These are phyloP conservation scores for Atkinsonella hypoxylon DNA, from an alignment of 2,329 filamentous ascomycete genomes.

Conservation along the genomic window DNA sequence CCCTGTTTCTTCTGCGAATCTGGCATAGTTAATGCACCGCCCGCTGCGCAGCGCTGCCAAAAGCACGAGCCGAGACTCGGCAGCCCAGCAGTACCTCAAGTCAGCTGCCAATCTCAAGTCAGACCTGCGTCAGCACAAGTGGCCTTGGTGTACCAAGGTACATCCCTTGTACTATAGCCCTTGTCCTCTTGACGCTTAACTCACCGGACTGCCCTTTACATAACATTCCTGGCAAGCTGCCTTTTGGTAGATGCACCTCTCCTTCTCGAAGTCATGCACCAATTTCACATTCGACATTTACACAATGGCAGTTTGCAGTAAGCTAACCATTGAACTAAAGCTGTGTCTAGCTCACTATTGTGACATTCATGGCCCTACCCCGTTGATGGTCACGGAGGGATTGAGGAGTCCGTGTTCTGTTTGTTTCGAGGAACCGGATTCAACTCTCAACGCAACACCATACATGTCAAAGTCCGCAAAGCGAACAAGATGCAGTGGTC, in stretches of 20 bases:
- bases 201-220: not conserved
- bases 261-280: not conserved
- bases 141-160: not conserved
- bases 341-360: constrained; percentile 60
- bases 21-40: not conserved
- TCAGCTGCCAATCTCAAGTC: constrained; percentile 3
- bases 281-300: not conserved
- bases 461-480: constrained; percentile 15
- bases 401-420: constrained; percentile 46
- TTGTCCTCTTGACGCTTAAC: not conserved
- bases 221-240: not conserved
- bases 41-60: not conserved
- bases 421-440: constrained; percentile 36
- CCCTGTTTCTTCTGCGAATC: constrained; percentile 5
- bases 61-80: constrained; percentile 1
- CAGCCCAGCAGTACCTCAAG: not conserved
- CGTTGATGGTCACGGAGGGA: constrained; percentile 58
- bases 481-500: constrained; percentile 29
- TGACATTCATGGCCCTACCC: constrained; percentile 57
- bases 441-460: not conserved
- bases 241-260: not conserved
- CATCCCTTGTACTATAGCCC: not conserved
- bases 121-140: not conserved
- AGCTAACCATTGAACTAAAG: constrained; percentile 34
- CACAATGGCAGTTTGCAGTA: constrained; percentile 17